These are phyloP conservation scores for Boletus vermiculosoides DNA, from an alignment of 768 basidiomycete species.

Conservation along the genomic window DNA sequence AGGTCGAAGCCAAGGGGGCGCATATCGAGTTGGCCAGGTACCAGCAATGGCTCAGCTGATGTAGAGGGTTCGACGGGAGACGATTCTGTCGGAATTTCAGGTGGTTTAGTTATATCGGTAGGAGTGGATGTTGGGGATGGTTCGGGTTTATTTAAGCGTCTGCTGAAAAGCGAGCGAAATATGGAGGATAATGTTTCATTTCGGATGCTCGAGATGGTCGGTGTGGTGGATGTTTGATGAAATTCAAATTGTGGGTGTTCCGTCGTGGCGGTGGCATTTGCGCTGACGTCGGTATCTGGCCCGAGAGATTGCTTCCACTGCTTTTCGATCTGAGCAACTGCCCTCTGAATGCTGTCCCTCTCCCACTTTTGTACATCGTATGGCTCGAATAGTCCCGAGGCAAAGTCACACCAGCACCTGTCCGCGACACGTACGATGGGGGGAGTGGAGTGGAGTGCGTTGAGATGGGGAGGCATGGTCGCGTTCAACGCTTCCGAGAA, in stretches of 20 bases:
- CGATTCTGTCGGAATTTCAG: conserved; percentile 6
- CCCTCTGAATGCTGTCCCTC: conserved; percentile 53
- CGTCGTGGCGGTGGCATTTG: conserved; percentile 27
- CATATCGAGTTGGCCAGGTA: conserved; percentile 65
- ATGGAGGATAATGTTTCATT: conserved; percentile 24
- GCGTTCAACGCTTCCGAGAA: conserved; percentile 64
- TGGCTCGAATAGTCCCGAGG: conserved; percentile 67
- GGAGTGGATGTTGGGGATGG: background rate
- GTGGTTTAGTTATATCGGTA: background rate
- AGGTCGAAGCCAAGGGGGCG: conserved; percentile 70
- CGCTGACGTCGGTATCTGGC: conserved; percentile 18
- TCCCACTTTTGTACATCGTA: conserved; percentile 81
- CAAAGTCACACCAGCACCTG: conserved; percentile 86
- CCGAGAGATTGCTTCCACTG: conserved; percentile 30
- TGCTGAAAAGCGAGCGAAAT: conserved; percentile 26
- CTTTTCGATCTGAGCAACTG: conserved; percentile 37
- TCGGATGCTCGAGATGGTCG: background rate
- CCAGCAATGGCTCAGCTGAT: conserved; percentile 19
- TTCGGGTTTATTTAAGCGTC: conserved; percentile 6
- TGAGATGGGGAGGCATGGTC: conserved; percentile 41
- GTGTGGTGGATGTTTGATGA: conserved; percentile 11
- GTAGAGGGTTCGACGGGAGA: conserved; percentile 9
- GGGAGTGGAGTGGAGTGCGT: conserved; percentile 42
- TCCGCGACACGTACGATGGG: conserved; percentile 65
- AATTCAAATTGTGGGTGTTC: conserved; percentile 21